phyloP scores from a whole-genome alignment of 2,329 filamentous ascomycete species.

The Penicillium hesseltinei region DNA sequence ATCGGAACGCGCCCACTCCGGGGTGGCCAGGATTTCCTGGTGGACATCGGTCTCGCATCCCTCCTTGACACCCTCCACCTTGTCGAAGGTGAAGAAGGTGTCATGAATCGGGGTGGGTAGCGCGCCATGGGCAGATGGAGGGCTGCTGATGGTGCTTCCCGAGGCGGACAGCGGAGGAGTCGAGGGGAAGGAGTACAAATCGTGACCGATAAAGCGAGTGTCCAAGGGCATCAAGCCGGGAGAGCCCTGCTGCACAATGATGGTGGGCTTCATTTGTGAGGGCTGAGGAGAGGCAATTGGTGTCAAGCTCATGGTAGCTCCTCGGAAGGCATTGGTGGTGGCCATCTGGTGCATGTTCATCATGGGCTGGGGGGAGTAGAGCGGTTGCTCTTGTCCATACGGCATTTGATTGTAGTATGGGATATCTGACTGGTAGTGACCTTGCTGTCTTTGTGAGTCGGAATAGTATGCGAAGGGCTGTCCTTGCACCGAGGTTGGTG shows the following conservation, averaged over 20 bases:
- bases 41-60: conserved; percentile 68
- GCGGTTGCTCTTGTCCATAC: conserved; percentile 33
- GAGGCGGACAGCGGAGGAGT: conserved; percentile 85
- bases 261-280: conserved; percentile 71
- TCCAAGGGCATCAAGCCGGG: conserved; percentile 63
- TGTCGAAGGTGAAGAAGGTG: conserved; percentile 70
- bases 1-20: conserved; percentile 73
- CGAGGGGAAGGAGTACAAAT: conserved; percentile 71
- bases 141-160: conserved; percentile 82
- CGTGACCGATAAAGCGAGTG: conserved; percentile 65
- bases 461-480: conserved; percentile 88
- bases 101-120: conserved; percentile 81
- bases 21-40: conserved; percentile 67
- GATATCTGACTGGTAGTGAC: conserved; percentile 64
- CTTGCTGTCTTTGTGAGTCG: conserved; percentile 69
- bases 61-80: conserved; percentile 66
- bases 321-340: conserved; percentile 44
- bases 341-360: conserved; percentile 48
- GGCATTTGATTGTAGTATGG: conserved; percentile 46
- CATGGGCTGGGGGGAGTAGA: conserved; percentile 42
- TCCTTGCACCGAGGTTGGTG: conserved; percentile 57
- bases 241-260: conserved; percentile 62
- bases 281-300: conserved; percentile 74
- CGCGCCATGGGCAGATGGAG: conserved; percentile 70
- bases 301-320: conserved; percentile 50